These are phyloP conservation scores for Cyberlindnera euphorbiiphila DNA, from an alignment of 805 yeast genomes.

Conservation along the genomic window DNA sequence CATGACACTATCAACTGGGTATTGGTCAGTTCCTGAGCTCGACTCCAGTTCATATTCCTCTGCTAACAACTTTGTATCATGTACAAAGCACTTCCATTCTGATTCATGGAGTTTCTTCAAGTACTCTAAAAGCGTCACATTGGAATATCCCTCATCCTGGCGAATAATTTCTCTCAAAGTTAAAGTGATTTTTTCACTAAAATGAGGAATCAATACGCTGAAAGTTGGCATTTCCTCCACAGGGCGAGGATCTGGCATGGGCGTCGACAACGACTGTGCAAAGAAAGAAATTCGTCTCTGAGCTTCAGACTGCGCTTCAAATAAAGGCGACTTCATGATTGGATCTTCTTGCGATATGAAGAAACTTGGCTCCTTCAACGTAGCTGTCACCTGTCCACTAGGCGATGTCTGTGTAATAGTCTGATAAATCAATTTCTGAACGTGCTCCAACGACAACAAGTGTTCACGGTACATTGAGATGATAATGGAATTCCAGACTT, in stretches of 20 bases:
- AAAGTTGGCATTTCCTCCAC: slow-evolving; percentile 73
- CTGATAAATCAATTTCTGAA: slow-evolving; percentile 91
- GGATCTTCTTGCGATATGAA: slow-evolving; percentile 83
- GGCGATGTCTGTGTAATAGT: slow-evolving; percentile 53
- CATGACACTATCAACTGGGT: slow-evolving; percentile 9
- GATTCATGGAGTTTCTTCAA: slow-evolving; percentile 57
- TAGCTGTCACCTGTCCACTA: slow-evolving; percentile 36
- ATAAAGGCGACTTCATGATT: slow-evolving; percentile 51
- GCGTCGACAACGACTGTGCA: slow-evolving; percentile 86
- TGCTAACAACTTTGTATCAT: slow-evolving; percentile 57
- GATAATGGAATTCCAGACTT: slow-evolving; percentile 97
- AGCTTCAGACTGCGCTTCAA: slow-evolving; percentile 69
- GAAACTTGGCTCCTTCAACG: slow-evolving; percentile 67
- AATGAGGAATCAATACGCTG: slow-evolving; percentile 84
- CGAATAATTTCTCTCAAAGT: slow-evolving; percentile 75
- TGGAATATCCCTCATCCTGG: slow-evolving; percentile 58
- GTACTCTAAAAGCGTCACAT: slow-evolving; percentile 65
- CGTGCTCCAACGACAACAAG: slow-evolving; percentile 94
- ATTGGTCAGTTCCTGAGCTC: slow-evolving; percentile 14
- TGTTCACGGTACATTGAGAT: slow-evolving; percentile 99
- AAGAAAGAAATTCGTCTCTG: slow-evolving; percentile 80
- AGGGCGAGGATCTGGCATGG: slow-evolving; percentile 70
- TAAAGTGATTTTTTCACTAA: slow-evolving; percentile 74
- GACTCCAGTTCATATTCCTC: slow-evolving; percentile 38
- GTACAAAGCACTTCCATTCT: slow-evolving; percentile 71